Evolutionary conservation across 139 green algal species (phyloP).

Genomic region (Zygnema cylindricum): DNA sequence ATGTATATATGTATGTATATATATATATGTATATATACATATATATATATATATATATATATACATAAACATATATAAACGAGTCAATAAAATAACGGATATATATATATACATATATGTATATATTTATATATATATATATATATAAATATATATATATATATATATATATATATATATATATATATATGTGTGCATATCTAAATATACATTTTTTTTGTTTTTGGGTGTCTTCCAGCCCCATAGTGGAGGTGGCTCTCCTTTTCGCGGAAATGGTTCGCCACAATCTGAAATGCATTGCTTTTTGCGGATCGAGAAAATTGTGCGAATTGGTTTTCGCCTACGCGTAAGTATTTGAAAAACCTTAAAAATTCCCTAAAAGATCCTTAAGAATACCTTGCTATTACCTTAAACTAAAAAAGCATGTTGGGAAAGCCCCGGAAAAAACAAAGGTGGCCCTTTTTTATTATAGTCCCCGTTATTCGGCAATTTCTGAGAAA

Average conservation of each 20-base stretch:
- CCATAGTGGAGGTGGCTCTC: constrained; percentile 86
- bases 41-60: too few species aligned
- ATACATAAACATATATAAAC: too few species aligned
- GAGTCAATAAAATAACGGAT: too few species aligned
- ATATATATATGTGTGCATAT: constrained; percentile 2
- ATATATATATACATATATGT: too few species aligned
- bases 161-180: too few species aligned
- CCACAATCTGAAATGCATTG: constrained; percentile 88
- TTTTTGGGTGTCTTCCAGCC: constrained; percentile 58
- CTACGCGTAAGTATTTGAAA: constrained; percentile 76
- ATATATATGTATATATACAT: too few species aligned
- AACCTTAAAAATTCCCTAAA: not conserved
- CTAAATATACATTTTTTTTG: not conserved
- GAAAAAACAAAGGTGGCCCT: not conserved
- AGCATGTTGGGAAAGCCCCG: not conserved
- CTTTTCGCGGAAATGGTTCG: constrained; percentile 86
- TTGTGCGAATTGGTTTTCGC: constrained; percentile 90
- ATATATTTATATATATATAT: too few species aligned
- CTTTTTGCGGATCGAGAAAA: constrained; percentile 96
- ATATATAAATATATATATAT: too few species aligned
- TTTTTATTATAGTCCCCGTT: too few species aligned
- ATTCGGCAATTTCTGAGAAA: too few species aligned
- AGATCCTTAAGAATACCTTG: too few species aligned
- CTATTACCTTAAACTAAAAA: not conserved
- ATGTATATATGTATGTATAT: too few species aligned